Evolutionary conservation across 2,329 filamentous ascomycete species (phyloP), one percentile per base, ranked within the genome.

Genomic region (Pseudocercospora eumusae): DNA sequence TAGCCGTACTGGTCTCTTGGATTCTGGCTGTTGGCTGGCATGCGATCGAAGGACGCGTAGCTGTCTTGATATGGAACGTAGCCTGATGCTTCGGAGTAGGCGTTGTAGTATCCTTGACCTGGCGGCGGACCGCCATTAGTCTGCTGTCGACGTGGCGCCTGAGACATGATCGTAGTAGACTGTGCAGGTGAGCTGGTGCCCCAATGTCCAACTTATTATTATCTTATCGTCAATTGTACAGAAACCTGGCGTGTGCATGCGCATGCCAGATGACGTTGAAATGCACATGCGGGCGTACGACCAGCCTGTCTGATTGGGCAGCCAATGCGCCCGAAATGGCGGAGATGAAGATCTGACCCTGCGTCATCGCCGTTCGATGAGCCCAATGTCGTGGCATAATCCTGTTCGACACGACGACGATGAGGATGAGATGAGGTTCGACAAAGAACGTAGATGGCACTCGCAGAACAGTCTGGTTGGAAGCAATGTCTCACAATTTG

Each of bases 51-150:
- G 23, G 23, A 52, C 20, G 58, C 40, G 28, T 59, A 59, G 18
- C 56, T 63, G 44, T 63, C 61, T 33, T 56, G 53, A 36, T 63
- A 63, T 3, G 61, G 61, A 10, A 63, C 57, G 20, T 63, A 63
- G 56, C 56, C 60, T 52, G 47, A 52, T 56, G 61, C 45, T 45
- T 56, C 57, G 44, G 52, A 47, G 44, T 63, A 63, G 11, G 59
- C 52, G 25, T 59, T 59, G 25, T 60, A 57, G 23, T 63, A 57
- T 33, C 61, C 61, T 47, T 63, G 61, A 8, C 57, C 57, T 49
- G 56, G 61, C 28, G 61, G 56, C 36, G 61, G 57, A n/a, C 47
- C 11, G 23, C 47, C 47, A 28, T 52, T 52, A 8, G 44, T 18
- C 15, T 52, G 25, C 8, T 57, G 52, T 36, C 31, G 18, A 9